Evolutionary conservation across 2,329 filamentous ascomycete genomes (phyloP), one percentile per base, ranked within the genome.

Genomic region (Fusarium devonianum): DNA sequence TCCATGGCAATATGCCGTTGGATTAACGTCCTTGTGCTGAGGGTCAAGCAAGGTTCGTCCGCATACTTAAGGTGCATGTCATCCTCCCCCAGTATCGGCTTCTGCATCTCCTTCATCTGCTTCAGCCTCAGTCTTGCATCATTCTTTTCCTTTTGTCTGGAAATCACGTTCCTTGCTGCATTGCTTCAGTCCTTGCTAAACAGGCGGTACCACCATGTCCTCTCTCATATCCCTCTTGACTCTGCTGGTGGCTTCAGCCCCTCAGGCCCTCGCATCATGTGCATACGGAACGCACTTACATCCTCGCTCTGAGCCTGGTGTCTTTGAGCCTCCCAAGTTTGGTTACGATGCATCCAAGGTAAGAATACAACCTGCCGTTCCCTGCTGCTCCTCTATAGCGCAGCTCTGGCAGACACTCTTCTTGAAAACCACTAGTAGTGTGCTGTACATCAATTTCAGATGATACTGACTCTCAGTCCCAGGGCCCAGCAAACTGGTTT

Each of bases 401-500:
- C n/a, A n/a, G n/a, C n/a, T n/a, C n/a, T n/a, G n/a, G n/a, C n/a
- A n/a, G n/a, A n/a, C n/a, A n/a, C 23, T 25, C 23, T 10, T 25
- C 7, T 11, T 10, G 9, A 10, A 11, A 25, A 25, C 23, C 23
- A 25, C 4, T 4, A 5, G 3, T 25, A 3, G 23, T 25, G 23
- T 11, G 12, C 4, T 8, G 12, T n/a, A n/a, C n/a, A n/a, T n/a
- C n/a, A n/a, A n/a, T 5, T 4, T 12, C n/a, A 26, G n/a, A 10
- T 26, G 23, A n/a, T n/a, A n/a, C 7, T 26, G n/a, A n/a, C n/a
- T n/a, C n/a, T n/a, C n/a, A n/a, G n/a, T n/a, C n/a, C 23, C 4
- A 69, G 28, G 80, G 81, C 5, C 81, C 81, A 1, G 68, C 80
- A 45, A 79, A 78, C 67, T 84, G 81, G 81, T 73, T 76, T 26